phyloP scores from a whole-genome alignment of 352 stramenopile genomes.

The Thalassiosira mediterranea region DNA sequence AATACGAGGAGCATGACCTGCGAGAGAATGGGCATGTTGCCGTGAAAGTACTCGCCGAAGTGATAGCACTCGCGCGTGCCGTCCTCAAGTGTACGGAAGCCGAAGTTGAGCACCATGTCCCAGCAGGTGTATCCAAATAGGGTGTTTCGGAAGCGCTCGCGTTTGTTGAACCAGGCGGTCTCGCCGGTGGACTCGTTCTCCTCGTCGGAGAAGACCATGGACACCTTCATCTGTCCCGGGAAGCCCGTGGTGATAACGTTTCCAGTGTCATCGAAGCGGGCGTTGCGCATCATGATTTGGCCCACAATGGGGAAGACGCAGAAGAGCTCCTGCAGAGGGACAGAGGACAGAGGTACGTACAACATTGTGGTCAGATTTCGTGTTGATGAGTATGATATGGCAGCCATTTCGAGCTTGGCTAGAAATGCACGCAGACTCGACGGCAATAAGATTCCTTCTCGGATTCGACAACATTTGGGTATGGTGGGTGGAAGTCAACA shows the following conservation, averaged over 20 bases:
- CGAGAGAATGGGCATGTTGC: constrained; percentile 46
- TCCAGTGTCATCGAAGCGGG: constrained; percentile 40
- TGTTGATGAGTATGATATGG: too few relatives aligned
- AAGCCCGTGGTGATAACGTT: constrained; percentile 46
- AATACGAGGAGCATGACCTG: constrained; percentile 50
- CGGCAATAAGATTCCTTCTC: too few relatives aligned
- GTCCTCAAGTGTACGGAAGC: constrained; percentile 43
- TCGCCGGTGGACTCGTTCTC: constrained; percentile 35
- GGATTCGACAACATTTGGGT: too few relatives aligned
- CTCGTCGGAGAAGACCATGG: constrained; percentile 60
- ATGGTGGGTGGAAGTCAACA: too few relatives aligned
- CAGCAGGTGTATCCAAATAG: constrained; percentile 49
- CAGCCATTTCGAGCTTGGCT: too few relatives aligned
- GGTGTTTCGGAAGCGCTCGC: constrained; percentile 58
- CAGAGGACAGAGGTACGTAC: too few relatives aligned
- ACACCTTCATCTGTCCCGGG: constrained; percentile 51
- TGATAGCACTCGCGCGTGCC: constrained; percentile 49
- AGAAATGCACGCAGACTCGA: too few relatives aligned
- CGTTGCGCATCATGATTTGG: constrained; percentile 52
- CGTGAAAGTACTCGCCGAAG: constrained; percentile 51
- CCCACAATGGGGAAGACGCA: constrained; percentile 50
- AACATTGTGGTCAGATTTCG: too few relatives aligned
- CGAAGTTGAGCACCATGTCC: constrained; percentile 67
- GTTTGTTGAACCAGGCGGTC: constrained; percentile 66
- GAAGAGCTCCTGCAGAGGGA: constrained; percentile 13